Evolutionary conservation across 2,329 filamentous ascomycete species (phyloP).

Genomic region (Verticillium dahliae): DNA sequence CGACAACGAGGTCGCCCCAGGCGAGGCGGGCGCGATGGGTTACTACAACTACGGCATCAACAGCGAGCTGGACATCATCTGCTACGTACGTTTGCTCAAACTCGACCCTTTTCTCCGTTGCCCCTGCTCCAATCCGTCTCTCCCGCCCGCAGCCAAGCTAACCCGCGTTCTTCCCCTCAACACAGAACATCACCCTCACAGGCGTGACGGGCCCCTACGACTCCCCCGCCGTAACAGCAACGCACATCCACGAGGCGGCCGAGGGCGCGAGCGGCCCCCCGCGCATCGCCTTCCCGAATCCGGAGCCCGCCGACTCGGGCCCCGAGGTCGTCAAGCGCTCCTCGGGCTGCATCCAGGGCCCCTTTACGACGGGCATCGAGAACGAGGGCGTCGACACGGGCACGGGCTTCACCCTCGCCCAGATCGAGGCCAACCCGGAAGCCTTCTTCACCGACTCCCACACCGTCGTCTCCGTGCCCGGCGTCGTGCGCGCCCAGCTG

Average conservation of each 20-base stretch:
- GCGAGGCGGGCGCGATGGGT: constrained; percentile 32
- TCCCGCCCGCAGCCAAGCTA: neutral
- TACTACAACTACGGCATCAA: constrained; percentile 44
- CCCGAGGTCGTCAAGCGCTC: constrained; percentile 15
- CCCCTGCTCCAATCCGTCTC: too few relatives aligned
- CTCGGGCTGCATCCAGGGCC: constrained; percentile 22
- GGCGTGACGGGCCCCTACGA: constrained; percentile 36
- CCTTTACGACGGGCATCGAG: constrained; percentile 33
- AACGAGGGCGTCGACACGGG: constrained; percentile 34
- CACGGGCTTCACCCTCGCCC: constrained; percentile 33
- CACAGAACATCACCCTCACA: constrained; percentile 38
- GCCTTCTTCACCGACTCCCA: constrained; percentile 44
- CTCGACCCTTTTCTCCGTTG: neutral
- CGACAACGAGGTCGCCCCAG: constrained; percentile 18
- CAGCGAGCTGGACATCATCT: constrained; percentile 21
- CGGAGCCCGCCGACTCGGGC: constrained; percentile 23
- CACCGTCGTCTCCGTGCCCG: constrained; percentile 31
- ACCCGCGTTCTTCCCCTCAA: neutral
- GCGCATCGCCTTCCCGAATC: constrained; percentile 38
- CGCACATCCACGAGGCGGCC: constrained; percentile 40
- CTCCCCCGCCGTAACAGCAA: constrained; percentile 38
- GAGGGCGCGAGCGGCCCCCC: constrained; percentile 37
- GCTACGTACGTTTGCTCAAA: constrained; percentile 14
- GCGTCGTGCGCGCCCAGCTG: constrained; percentile 22
- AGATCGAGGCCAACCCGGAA: constrained; percentile 39